Evolutionary conservation across 139 green algal genomes (phyloP).

Genomic region (Chlorella vulgaris): DNA sequence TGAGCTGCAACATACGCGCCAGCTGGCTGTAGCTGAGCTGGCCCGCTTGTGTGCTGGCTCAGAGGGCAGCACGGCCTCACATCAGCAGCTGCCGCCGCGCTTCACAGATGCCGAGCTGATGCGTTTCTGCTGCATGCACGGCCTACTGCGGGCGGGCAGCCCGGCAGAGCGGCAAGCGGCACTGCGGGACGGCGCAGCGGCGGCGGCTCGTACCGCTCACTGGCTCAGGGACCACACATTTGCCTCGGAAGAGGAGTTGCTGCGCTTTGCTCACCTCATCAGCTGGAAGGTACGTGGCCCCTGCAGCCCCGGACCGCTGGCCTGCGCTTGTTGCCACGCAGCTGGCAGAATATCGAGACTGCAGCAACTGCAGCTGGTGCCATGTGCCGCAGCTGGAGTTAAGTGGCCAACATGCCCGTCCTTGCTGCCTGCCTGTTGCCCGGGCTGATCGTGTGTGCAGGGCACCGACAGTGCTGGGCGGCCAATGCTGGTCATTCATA

Average conservation of each 20-base stretch:
- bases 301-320: too few species aligned
- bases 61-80: background rate
- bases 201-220: background rate
- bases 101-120: constrained; percentile 45
- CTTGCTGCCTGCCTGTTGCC: too few species aligned
- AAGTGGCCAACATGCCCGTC: too few species aligned
- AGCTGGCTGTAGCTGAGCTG: constrained; percentile 1
- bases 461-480: background rate
- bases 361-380: too few species aligned
- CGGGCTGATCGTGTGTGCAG: background rate
- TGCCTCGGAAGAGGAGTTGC: background rate
- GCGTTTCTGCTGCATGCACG: constrained; percentile 36
- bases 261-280: constrained; percentile 29
- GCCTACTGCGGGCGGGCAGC: constrained; percentile 21
- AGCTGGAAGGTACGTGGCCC: constrained; percentile 20
- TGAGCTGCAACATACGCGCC: constrained; percentile 1
- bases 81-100: constrained; percentile 2
- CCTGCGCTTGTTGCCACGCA: too few species aligned
- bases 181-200: constrained; percentile 20
- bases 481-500: constrained; percentile 35
- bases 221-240: constrained; percentile 39
- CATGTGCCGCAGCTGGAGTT: too few species aligned
- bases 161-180: background rate
- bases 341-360: too few species aligned
- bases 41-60: background rate